Conservation (phyloP, 1,284 basidiomycete species). For the Somion occarium region DNA sequence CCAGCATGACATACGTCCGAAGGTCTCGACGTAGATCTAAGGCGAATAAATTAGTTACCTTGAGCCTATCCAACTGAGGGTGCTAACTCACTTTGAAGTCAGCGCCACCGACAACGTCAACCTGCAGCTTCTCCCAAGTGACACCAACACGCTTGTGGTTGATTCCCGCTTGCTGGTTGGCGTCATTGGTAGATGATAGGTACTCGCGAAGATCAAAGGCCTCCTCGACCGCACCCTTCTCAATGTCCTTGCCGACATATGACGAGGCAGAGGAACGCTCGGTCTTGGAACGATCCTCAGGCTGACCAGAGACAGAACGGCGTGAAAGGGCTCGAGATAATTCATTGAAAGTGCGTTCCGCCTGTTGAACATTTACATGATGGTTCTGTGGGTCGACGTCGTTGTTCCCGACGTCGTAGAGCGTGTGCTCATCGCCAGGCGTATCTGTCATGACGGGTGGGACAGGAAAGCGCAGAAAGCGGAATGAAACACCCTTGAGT, state of each 20-base stretch:
- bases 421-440: conserved; percentile 27
- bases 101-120: conserved; percentile 63
- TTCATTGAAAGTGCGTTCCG: conserved; percentile 50
- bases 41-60: background rate
- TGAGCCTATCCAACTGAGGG: background rate
- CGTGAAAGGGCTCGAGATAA: conserved; percentile 38
- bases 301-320: conserved; percentile 11
- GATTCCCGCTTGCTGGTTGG: conserved; percentile 67
- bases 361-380: conserved; percentile 40
- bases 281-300: conserved; percentile 9
- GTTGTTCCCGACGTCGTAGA: conserved; percentile 18
- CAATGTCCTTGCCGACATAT: conserved; percentile 33
- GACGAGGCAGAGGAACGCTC: conserved; percentile 20
- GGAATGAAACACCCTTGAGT: background rate
- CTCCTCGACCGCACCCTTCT: conserved; percentile 40
- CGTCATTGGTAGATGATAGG: conserved; percentile 64
- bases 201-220: conserved; percentile 75
- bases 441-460: conserved; percentile 23
- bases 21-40: conserved; percentile 64
- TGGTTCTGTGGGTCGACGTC: conserved; percentile 28
- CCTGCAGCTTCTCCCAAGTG: conserved; percentile 71
- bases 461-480: background rate
- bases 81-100: conserved; percentile 45
- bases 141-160: conserved; percentile 83
- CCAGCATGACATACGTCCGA: conserved; percentile 40